These are phyloP conservation scores for Akanthomyces dipterigenus DNA, from an alignment of 2,329 filamentous ascomycete species.

Conservation along the genomic window DNA sequence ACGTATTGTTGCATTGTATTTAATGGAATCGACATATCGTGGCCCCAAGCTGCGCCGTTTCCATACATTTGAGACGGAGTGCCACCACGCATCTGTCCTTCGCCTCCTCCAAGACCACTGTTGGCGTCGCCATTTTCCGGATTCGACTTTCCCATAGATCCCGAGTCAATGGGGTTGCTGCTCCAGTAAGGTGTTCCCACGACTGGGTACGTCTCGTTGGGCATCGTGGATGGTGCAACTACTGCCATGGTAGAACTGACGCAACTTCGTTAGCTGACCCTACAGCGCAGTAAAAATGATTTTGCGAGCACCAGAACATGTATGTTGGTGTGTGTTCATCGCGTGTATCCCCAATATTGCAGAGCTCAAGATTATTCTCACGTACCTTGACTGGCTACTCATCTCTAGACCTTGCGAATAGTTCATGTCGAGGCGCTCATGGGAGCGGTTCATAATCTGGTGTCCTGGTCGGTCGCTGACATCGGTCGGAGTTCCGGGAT, in stretches of 20 bases:
- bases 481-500: neutral
- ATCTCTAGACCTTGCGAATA: neutral
- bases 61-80: neutral
- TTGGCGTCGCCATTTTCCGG: neutral
- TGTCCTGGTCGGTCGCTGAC: neutral
- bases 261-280: neutral
- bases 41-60: neutral
- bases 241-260: neutral
- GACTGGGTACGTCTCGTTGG: neutral
- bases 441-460: neutral
- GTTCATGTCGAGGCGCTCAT: neutral
- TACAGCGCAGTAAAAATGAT: neutral
- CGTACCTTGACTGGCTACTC: slow-evolving; percentile 1
- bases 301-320: neutral
- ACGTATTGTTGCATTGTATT: neutral
- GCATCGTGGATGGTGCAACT: neutral
- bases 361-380: neutral
- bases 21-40: slow-evolving; percentile 1
- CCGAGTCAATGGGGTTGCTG: neutral
- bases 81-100: neutral
- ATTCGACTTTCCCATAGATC: neutral
- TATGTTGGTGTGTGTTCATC: too few species aligned
- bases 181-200: slow-evolving; percentile 2
- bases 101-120: neutral
- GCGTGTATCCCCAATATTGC: neutral